Base-by-base conservation (phyloP, 371 early-diverging fungal genomes). In the Phascolomyces articulosus region DNA sequence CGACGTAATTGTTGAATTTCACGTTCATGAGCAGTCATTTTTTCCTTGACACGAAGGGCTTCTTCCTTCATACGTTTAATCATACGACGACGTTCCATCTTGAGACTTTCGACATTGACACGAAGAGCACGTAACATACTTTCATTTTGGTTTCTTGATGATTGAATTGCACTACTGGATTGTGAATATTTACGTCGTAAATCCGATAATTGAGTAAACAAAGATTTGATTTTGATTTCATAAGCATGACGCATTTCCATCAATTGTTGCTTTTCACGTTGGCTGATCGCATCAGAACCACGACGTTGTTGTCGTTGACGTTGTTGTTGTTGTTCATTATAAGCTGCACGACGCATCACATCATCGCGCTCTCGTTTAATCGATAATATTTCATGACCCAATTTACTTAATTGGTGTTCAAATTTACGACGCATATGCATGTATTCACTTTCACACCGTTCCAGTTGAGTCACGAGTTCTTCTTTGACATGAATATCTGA, bases 11-110 rank as follows among this genome's bases (percentile, higher is more conserved):
- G 80, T 31, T 91, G 89, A 61, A 94, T 88, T 67, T 93, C 92
- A 31, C 89, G 82, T 55, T 91, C 88, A 55, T 87, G 90, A 9
- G 73, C 74, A 9, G 81, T 79, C 23, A 86, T 77, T 59, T 87
- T 73, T 24, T 89, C 91, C 59, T 90, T 85, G 67, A 85, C 83
- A 13, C 85, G 79, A 58, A 88, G 82, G 3, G 87, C 85, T 64
- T 92, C 92, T 47, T 87, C 87, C 67, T 90, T 91, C 82, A 93
- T 89, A 15, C 90, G 87, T 65, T 89, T 90, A 66, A 92, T 69
- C 88, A 92, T 90, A 3, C 89, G 85, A n/a, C 82, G 66, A 66
- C 93, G 93, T 69, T 94, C 95, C 13, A 81, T 77, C 73, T 87
- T 88, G 58, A 87, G 85, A 2, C 77, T 80, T 64, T 90, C 88